phyloP scores from a whole-genome alignment of 1,284 basidiomycete genomes.

The Ustilago nuda region DNA sequence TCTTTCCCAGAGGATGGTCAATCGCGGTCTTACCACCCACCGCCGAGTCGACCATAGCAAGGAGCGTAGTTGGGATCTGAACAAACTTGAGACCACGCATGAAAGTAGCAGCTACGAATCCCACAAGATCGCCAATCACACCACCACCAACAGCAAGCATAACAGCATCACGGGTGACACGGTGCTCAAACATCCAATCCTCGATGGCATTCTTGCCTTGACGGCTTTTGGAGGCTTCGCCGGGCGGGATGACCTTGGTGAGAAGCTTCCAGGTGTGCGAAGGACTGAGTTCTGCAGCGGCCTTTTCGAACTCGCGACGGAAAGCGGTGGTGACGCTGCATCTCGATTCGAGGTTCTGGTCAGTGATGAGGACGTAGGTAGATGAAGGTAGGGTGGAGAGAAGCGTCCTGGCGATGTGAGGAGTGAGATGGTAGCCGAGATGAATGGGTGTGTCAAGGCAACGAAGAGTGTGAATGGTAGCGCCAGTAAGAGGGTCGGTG shows the following conservation, averaged over 20 bases:
- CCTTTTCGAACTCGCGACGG: conserved; percentile 50
- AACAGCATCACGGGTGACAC: conserved; percentile 92
- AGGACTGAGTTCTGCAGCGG: conserved; percentile 61
- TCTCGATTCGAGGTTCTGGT: conserved; percentile 79
- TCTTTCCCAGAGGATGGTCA: conserved; percentile 96
- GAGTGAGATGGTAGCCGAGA: conserved; percentile 67
- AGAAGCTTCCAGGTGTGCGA: conserved; percentile 76
- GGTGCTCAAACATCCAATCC: conserved; percentile 88
- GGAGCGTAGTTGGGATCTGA: conserved; percentile 94
- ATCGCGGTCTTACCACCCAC: conserved; percentile 98
- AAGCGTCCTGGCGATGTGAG: conserved; percentile 76
- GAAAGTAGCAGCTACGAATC: conserved; percentile 92
- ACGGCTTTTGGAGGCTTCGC: conserved; percentile 91
- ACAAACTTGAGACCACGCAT: conserved; percentile 85
- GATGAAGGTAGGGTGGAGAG: conserved; percentile 79
- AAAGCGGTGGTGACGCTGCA: conserved; percentile 69
- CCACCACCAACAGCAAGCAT: conserved; percentile 94
- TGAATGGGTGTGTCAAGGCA: conserved; percentile 66
- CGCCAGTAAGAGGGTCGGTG: conserved; percentile 55
- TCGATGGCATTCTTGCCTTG: conserved; percentile 93
- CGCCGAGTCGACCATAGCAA: conserved; percentile 98
- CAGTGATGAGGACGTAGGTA: conserved; percentile 92
- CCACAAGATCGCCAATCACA: conserved; percentile 92
- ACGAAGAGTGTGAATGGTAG: conserved; percentile 62
- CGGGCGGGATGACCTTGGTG: conserved; percentile 83